A percentile compares a stretch with the other conserved stretches of the same genome.
These are phyloP conservation scores for Moelleriella libera DNA, from an alignment of 2,329 filamentous ascomycete genomes.

Conservation along the genomic window DNA sequence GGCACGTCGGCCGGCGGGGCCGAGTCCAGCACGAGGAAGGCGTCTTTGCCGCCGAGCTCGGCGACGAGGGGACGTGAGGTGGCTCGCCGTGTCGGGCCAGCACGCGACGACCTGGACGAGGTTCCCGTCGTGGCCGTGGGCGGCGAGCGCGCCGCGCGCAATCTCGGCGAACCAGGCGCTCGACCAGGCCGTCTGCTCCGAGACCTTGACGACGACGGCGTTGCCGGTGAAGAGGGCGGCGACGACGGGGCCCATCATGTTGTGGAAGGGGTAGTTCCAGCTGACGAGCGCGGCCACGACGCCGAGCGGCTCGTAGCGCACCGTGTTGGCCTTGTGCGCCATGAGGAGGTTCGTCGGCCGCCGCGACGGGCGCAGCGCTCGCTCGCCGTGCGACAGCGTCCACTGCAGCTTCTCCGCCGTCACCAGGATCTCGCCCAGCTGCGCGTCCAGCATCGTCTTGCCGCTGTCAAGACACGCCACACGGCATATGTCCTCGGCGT, in stretches of 20 bases:
- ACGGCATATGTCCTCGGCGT: conserved; percentile 76
- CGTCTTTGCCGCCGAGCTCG: conserved; percentile 91
- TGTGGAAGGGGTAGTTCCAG: conserved; percentile 98
- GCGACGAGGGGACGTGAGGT: conserved; percentile 79
- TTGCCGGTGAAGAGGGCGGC: conserved; percentile 86
- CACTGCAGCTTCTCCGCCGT: conserved; percentile 89
- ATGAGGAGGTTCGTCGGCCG: conserved; percentile 85
- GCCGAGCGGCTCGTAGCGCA: conserved; percentile 82
- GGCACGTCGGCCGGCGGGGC: conserved; percentile 45
- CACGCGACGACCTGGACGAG: conserved; percentile 77
- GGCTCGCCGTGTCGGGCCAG: conserved; percentile 70
- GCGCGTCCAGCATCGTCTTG: conserved; percentile 90
- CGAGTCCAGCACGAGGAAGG: conserved; percentile 79
- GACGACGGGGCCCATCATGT: conserved; percentile 82
- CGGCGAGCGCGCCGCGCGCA: conserved; percentile 61
- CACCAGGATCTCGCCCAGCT: conserved; percentile 86
- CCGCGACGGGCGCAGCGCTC: conserved; percentile 54
- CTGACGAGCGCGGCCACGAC: conserved; percentile 86
- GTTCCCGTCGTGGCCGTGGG: conserved; percentile 69
- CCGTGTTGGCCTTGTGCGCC: conserved; percentile 87
- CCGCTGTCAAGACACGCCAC: conserved; percentile 85
- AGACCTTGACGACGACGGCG: conserved; percentile 82
- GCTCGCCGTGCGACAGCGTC: conserved; percentile 85
- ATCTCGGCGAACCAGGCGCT: conserved; percentile 70
- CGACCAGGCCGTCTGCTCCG: conserved; percentile 92